Evolutionary conservation across 192 early-diverging fungal species (phyloP).

Genomic region (Phycomyces blakesleeanus): DNA sequence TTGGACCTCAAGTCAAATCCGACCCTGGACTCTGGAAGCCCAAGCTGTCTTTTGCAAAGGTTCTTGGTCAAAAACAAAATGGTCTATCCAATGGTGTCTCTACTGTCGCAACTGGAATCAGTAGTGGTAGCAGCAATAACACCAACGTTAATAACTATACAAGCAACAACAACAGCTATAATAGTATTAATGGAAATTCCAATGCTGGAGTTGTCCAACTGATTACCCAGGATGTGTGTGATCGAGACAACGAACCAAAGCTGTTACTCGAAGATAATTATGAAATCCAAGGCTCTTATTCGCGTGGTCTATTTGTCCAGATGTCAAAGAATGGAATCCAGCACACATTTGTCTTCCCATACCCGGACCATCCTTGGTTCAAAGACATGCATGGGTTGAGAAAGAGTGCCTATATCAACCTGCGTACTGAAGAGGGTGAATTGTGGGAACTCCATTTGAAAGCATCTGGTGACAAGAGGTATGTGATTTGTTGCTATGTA

Average conservation of each 20-base stretch:
- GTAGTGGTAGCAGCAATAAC: too few relatives aligned
- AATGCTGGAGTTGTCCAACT: too few relatives aligned
- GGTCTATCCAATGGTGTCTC: neutral
- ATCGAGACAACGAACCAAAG: constrained; percentile 33
- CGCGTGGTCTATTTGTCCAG: constrained; percentile 55
- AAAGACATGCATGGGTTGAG: constrained; percentile 60
- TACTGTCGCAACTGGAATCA: too few relatives aligned
- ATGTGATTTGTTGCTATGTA: too few relatives aligned
- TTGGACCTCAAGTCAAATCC: constrained; percentile 3
- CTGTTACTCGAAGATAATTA: constrained; percentile 43
- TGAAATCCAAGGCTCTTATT: constrained; percentile 40
- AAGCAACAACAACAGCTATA: too few relatives aligned
- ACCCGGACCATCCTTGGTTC: constrained; percentile 61
- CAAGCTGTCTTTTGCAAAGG: constrained; percentile 18
- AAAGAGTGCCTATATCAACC: constrained; percentile 54
- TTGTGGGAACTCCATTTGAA: constrained; percentile 73
- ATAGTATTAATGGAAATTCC: too few relatives aligned
- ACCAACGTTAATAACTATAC: too few relatives aligned
- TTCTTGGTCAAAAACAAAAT: constrained; percentile 10
- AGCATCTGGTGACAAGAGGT: constrained; percentile 55
- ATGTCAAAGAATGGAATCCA: constrained; percentile 47
- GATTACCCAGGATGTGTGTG: constrained; percentile 40
- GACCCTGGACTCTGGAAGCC: constrained; percentile 16
- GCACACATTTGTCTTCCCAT: constrained; percentile 61
- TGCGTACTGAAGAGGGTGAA: constrained; percentile 44